A percentile compares a stretch with the other conserved stretches of the same genome.
Conservation (phyloP, 306 rosid genomes). For the Rosa persica region DNA sequence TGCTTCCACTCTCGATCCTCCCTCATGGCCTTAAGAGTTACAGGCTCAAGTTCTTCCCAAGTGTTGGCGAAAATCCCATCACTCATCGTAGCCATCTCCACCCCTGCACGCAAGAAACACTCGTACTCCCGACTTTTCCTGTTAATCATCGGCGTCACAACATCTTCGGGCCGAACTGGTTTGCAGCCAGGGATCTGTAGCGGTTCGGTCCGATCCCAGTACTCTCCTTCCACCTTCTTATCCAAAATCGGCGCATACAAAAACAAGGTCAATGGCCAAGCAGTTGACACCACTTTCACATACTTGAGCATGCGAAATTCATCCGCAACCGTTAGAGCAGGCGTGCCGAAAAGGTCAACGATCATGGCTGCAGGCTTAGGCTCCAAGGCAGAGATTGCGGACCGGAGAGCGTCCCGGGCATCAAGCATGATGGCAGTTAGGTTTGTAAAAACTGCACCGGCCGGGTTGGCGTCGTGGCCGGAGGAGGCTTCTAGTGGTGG, state of each 20-base stretch:
- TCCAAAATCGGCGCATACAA: conserved; percentile 31
- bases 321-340: conserved; percentile 39
- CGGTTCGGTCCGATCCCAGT: conserved; percentile 26
- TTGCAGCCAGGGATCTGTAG: conserved; percentile 40
- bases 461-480: not conserved
- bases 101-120: not conserved
- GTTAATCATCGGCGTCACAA: conserved; percentile 27
- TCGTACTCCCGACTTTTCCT: conserved; percentile 24
- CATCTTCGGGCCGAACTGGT: conserved; percentile 40
- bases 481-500: conserved; percentile 25
- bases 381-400: not conserved
- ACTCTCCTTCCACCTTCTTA: conserved; percentile 26
- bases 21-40: conserved; percentile 5
- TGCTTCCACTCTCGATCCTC: conserved; percentile 25
- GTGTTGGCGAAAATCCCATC: conserved; percentile 60
- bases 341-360: conserved; percentile 47
- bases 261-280: conserved; percentile 13
- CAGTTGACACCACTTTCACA: not conserved
- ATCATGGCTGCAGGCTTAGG: conserved; percentile 23
- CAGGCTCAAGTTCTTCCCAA: conserved; percentile 49
- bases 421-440: conserved; percentile 32
- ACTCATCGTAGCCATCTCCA: not conserved
- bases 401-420: not conserved
- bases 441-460: not conserved
- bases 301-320: conserved; percentile 40